phyloP scores from a whole-genome alignment of 352 stramenopile genomes.

The Plasmopara muralis region DNA sequence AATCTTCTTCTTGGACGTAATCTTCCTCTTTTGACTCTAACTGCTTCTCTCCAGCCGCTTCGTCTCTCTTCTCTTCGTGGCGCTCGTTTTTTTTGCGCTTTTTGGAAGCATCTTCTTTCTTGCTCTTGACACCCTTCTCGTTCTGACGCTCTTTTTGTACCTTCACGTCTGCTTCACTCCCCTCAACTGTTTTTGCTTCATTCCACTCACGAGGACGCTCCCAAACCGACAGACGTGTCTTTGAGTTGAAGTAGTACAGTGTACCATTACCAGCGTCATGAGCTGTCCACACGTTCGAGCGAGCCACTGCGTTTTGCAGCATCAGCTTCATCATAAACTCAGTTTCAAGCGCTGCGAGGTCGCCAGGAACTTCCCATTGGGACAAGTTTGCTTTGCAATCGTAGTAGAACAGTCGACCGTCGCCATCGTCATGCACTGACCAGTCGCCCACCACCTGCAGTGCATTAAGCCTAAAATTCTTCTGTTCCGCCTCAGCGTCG shows the following conservation, averaged over 20 bases:
- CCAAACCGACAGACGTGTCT: constrained; percentile 61
- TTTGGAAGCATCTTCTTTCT: constrained; percentile 23
- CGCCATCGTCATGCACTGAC: constrained; percentile 68
- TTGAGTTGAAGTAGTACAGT: constrained; percentile 78
- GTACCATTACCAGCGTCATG: constrained; percentile 65
- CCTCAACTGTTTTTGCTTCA: constrained; percentile 13
- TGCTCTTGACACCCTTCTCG: constrained; percentile 8
- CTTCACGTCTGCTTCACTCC: constrained; percentile 7
- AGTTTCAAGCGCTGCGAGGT: constrained; percentile 44
- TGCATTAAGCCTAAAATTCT: constrained; percentile 43
- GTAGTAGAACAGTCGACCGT: constrained; percentile 77
- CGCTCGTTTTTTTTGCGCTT: constrained; percentile 10
- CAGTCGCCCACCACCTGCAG: constrained; percentile 50
- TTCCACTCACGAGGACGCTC: constrained; percentile 64
- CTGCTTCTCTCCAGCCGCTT: constrained; percentile 7
- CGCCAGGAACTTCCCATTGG: constrained; percentile 48
- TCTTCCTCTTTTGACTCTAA: constrained; percentile 10
- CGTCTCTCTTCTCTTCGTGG: constrained; percentile 12
- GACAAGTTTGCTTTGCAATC: constrained; percentile 38
- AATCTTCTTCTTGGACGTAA: constrained; percentile 11
- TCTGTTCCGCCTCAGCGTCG: constrained; percentile 22
- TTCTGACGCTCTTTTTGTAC: constrained; percentile 2
- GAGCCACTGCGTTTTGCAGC: constrained; percentile 59
- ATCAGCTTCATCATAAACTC: constrained; percentile 85
- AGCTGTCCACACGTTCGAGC: constrained; percentile 59